Evolutionary conservation across 1,284 basidiomycete genomes (phyloP).

Genomic region (Ganoderma meredithae): DNA sequence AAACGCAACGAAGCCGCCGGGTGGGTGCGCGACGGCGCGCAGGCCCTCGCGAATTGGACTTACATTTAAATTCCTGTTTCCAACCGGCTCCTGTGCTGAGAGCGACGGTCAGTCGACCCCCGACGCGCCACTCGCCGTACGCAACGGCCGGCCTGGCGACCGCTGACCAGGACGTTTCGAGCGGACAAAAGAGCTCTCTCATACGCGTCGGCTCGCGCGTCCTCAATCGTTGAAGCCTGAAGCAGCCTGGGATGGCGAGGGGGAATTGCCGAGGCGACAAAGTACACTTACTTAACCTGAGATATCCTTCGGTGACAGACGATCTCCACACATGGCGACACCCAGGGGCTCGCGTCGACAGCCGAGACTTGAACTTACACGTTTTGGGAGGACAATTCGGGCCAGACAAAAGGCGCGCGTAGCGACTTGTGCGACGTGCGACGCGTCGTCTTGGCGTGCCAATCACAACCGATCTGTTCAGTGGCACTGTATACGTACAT

Average conservation of each 20-base stretch:
- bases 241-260: not conserved
- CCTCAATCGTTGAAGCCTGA: too few species aligned
- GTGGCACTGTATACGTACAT: not conserved
- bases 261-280: not conserved
- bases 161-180: not conserved
- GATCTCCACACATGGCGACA: too few species aligned
- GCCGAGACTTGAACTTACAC: not conserved
- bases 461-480: not conserved
- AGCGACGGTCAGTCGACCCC: not conserved
- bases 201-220: not conserved
- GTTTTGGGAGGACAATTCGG: slow-evolving; percentile 3
- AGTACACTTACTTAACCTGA: not conserved
- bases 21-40: too few species aligned
- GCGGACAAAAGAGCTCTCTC: slow-evolving; percentile 3
- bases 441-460: slow-evolving; percentile 2
- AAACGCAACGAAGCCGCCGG: too few species aligned
- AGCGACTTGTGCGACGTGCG: not conserved
- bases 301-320: not conserved
- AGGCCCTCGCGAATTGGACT: not conserved
- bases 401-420: not conserved
- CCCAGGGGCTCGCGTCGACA: not conserved
- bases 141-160: not conserved
- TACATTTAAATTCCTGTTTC: not conserved
- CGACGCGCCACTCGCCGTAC: not conserved
- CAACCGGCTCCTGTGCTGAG: not conserved